Conservation (phyloP, 768 basidiomycete species). For the Lactifluus piperatus region DNA sequence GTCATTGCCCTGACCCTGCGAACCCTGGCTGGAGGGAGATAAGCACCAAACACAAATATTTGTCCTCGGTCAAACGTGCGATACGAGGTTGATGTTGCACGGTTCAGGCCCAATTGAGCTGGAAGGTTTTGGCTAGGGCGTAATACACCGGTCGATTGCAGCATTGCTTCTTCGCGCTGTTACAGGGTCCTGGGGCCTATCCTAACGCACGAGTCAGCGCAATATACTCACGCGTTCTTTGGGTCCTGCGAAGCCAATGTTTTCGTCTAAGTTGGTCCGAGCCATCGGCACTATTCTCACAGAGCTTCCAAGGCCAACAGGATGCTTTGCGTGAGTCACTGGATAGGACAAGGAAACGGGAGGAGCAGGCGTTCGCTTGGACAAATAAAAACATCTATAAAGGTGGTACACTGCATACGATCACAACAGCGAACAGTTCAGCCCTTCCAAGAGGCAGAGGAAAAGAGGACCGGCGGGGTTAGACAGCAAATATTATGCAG, state of each 20-base stretch:
- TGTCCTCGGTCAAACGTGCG: neutral
- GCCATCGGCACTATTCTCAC: neutral
- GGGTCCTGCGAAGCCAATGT: neutral
- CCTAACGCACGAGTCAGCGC: neutral
- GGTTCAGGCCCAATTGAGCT: neutral
- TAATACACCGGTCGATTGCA: slow-evolving; percentile 2
- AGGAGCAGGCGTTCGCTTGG: neutral
- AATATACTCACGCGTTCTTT: neutral
- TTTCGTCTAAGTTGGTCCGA: neutral
- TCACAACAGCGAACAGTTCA: neutral
- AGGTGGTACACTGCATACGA: slow-evolving; percentile 1
- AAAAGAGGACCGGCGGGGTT: neutral
- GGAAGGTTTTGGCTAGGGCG: neutral
- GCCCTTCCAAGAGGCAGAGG: neutral
- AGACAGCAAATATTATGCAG: neutral
- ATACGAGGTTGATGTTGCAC: neutral
- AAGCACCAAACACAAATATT: slow-evolving; percentile 7
- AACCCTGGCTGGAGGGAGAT: neutral
- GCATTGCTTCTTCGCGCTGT: neutral
- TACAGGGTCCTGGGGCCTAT: neutral
- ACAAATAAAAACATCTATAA: neutral
- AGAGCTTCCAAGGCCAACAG: neutral
- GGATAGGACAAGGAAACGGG: neutral
- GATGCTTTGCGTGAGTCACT: neutral
- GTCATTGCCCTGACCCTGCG: slow-evolving; percentile 13